Conservation (phyloP, 805 yeast genomes). For the Saccharomycopsis javanensis region DNA sequence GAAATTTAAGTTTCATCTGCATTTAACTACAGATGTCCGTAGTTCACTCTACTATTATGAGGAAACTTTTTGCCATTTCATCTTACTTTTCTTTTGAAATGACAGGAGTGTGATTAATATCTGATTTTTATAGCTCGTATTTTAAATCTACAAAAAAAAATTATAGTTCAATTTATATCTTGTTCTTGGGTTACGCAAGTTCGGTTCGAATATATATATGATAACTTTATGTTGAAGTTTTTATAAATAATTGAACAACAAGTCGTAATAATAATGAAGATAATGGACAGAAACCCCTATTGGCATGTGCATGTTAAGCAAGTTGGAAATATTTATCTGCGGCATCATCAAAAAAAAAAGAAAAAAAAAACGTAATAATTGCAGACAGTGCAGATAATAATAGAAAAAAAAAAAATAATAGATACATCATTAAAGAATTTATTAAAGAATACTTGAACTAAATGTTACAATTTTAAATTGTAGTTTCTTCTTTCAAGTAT, state of each 20-base stretch:
- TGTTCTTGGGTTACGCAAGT: background rate
- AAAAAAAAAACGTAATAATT: background rate
- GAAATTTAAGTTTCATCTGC: too few relatives aligned
- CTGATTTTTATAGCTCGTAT: too few relatives aligned
- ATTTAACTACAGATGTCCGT: too few relatives aligned
- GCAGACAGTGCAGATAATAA: background rate
- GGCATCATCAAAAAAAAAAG: constrained; percentile 2
- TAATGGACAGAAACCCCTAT: background rate
- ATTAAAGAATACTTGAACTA: background rate
- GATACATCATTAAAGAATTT: background rate
- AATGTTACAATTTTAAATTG: background rate
- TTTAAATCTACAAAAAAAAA: too few relatives aligned
- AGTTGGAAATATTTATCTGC: background rate
- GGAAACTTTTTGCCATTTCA: too few relatives aligned
- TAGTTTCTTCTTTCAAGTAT: background rate
- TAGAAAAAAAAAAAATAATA: background rate
- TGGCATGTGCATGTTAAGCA: background rate
- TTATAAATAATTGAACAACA: background rate
- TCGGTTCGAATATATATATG: background rate
- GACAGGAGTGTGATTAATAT: too few relatives aligned
- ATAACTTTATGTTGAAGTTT: background rate
- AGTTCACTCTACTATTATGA: too few relatives aligned
- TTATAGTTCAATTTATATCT: too few relatives aligned
- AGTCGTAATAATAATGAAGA: too few relatives aligned
- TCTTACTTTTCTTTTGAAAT: too few relatives aligned